Evolutionary conservation across 371 early-diverging fungal genomes (phyloP), one percentile per base, ranked within the genome.

Genomic region (Mortierella sp.): DNA sequence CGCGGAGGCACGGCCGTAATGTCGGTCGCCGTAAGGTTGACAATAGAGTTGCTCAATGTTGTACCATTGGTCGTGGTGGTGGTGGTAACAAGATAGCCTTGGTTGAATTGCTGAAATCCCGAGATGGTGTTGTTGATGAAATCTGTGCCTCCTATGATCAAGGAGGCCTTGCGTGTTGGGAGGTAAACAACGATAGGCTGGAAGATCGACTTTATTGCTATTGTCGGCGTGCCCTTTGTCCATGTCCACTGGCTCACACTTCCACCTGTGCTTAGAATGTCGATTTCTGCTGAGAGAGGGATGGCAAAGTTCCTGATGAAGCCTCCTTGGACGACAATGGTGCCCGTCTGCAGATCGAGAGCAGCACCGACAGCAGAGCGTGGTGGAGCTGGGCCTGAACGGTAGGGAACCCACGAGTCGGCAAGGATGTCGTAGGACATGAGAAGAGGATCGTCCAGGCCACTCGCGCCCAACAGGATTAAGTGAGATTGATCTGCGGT

Each of bases 81-180:
- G 13, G 50, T 52, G 52, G 76, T 28, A 28, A 71, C 31, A 42
- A 81, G 34, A 47, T 60, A 81, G 50, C 78, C 84, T 8, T 34
- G 24, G 7, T 55, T 34, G 55, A 84, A 76, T 6, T 38, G 38
- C 13, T 42, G 50, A 14, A 78, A 57, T 1, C 16, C 45, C 8
- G 73, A 63, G 38, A 73, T 42, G 3, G 13, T 16, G 21, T 65
- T 9, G 44, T 38, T 77, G 45, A 70, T 47, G 10, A 10, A 45
- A 1, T 38, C 48, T 2, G 82, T 73, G 14, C 86, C 82, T 16
- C 86, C 86, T 70, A 85, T 80, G 68, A 85, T 65, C 14, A 85
- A 34, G 8, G 78, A 80, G 0, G 24, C 38, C 44, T 70, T 26
- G 8, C 19, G 26, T 4, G 42, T 68, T 2, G 86, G 82, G 6